A percentile compares a stretch with the other conserved stretches of the same genome.
Evolutionary conservation across 208 protist species (phyloP).

Genomic region (Sergeia podlipaevii): DNA sequence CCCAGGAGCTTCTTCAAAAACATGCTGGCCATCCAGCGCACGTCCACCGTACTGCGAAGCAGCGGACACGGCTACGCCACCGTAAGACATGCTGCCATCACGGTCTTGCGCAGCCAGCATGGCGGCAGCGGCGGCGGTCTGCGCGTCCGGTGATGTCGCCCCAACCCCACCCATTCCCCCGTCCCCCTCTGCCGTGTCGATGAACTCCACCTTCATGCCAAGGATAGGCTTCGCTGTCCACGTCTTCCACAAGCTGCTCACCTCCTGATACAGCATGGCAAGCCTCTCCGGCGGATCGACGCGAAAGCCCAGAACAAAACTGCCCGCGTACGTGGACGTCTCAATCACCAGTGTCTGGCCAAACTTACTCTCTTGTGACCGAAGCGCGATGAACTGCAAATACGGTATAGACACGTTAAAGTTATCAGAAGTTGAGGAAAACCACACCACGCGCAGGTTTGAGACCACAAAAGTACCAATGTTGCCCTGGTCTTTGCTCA

Average conservation of each 20-base stretch:
- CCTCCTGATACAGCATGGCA: conserved; percentile 73
- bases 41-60: too few relatives aligned
- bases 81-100: background rate
- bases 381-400: conserved; percentile 82
- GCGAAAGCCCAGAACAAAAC: conserved; percentile 88
- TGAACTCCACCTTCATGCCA: conserved; percentile 54
- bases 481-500: conserved; percentile 88
- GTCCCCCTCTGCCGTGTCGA: conserved; percentile 4
- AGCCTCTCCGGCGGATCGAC: conserved; percentile 73
- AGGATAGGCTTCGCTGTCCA: conserved; percentile 79
- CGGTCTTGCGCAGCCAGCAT: background rate
- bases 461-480: conserved; percentile 93
- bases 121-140: background rate
- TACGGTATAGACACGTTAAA: conserved; percentile 97
- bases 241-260: conserved; percentile 74
- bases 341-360: conserved; percentile 83
- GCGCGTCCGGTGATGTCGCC: background rate
- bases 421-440: conserved; percentile 68
- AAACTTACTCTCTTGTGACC: conserved; percentile 76
- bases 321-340: conserved; percentile 53
- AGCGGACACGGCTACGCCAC: background rate
- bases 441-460: conserved; percentile 96
- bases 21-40: conserved; percentile 67
- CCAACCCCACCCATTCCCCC: background rate
- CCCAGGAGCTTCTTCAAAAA: conserved; percentile 62